These are phyloP conservation scores for Phaseolus lunatus DNA, from an alignment of 306 rosid species.

Conservation along the genomic window DNA sequence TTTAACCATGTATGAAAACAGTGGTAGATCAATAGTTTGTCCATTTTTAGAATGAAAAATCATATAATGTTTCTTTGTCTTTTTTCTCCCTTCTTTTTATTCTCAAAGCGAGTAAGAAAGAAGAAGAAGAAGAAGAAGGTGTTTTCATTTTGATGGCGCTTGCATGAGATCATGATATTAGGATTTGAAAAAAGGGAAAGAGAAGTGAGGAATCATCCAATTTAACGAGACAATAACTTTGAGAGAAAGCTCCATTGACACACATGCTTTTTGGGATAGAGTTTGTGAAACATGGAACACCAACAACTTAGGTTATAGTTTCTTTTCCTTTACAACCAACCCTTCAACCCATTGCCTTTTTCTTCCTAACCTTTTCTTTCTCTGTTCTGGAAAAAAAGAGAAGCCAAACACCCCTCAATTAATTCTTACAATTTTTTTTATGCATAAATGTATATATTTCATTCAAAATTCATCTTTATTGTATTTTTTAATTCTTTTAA, in stretches of 20 bases:
- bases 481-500: no score
- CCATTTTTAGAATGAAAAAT: no score
- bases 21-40: neutral
- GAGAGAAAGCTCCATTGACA: neutral
- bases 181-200: neutral
- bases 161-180: neutral
- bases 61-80: neutral
- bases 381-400: neutral
- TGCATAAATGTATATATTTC: neutral
- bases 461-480: no score
- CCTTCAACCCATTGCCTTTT: neutral
- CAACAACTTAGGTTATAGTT: neutral
- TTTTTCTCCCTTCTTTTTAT: neutral
- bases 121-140: neutral
- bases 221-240: neutral
- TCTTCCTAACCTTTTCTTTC: neutral
- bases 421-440: neutral
- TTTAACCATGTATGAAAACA: neutral
- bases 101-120: neutral
- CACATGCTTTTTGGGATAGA: neutral
- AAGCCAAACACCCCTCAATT: neutral
- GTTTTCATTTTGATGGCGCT: neutral
- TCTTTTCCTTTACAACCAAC: neutral
- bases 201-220: neutral
- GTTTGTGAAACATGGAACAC: neutral